Base-by-base conservation (phyloP, 192 early-diverging fungal species). In the Radiomyces spectabilis region DNA sequence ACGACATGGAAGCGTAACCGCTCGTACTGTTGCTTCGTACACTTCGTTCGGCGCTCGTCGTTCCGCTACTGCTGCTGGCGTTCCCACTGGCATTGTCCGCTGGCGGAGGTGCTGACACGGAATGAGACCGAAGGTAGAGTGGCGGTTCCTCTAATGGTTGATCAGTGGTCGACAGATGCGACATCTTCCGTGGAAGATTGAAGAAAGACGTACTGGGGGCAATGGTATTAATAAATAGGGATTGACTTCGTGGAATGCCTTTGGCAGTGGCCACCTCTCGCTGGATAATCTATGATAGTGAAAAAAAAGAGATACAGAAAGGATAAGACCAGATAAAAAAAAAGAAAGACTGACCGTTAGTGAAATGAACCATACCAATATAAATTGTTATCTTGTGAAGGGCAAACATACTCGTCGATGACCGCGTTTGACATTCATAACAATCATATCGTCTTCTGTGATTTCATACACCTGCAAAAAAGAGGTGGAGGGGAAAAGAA, bases 321-420 rank as follows among this genome's bases (percentile, higher is more conserved):
- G 16, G 3, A 5, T 16, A 38, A 35, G 31, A 15, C 35, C 16
- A 61, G 18, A 34, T 25, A 39, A 10, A 41, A 40, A 45, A 43
- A n/a, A 51, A 26, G 55, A 42, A 32, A 39, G 1, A 53, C 27
- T 18, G 26, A 53, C n/a, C n/a, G n/a, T n/a, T n/a, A n/a, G n/a
- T n/a, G n/a, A n/a, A n/a, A n/a, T n/a, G n/a, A n/a, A n/a, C n/a
- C n/a, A n/a, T n/a, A n/a, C n/a, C n/a, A n/a, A n/a, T n/a, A n/a
- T n/a, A n/a, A n/a, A n/a, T n/a, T n/a, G n/a, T n/a, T n/a, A n/a
- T n/a, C n/a, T n/a, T n/a, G n/a, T n/a, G n/a, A n/a, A 25, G 41
- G 16, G 57, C 42, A 65, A 26, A 63, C 50, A 53, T 63, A 72
- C 63, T 51, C 69, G 59, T 40, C 69, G 64, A 60, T 72, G 69